A percentile compares a stretch with the other conserved stretches of the same genome.
Evolutionary conservation across 768 basidiomycete species (phyloP).

Genomic region (Rhizopogon vesiculosus): DNA sequence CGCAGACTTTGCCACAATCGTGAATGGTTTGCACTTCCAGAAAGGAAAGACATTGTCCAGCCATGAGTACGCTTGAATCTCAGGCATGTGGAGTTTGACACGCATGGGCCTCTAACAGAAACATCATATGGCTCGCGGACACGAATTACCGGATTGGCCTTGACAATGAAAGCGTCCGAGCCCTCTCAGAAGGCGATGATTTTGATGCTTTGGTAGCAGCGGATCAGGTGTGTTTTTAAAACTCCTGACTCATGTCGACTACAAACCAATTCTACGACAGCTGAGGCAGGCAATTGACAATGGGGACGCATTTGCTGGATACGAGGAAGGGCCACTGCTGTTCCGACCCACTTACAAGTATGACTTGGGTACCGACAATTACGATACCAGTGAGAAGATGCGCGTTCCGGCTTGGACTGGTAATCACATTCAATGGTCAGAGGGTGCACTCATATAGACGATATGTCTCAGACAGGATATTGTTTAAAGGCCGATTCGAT

Average conservation of each 20-base stretch:
- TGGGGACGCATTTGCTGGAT: conserved; percentile 74
- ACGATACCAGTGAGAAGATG: conserved; percentile 95
- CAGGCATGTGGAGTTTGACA: background rate
- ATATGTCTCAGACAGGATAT: conserved; percentile 68
- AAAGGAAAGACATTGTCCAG: conserved; percentile 84
- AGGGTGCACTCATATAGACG: conserved; percentile 7
- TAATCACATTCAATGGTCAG: conserved; percentile 26
- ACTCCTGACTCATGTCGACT: background rate
- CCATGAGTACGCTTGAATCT: conserved; percentile 68
- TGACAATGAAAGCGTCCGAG: conserved; percentile 74
- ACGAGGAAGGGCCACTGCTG: conserved; percentile 84
- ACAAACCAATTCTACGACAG: conserved; percentile 32
- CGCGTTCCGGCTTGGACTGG: conserved; percentile 98
- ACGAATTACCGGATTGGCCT: conserved; percentile 93
- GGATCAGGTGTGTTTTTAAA: conserved; percentile 69
- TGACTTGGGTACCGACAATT: conserved; percentile 73
- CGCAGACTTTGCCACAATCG: conserved; percentile 87
- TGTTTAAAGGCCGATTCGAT: conserved; percentile 79
- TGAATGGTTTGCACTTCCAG: conserved; percentile 77
- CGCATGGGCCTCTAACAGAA: conserved; percentile 42
- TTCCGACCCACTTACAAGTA: conserved; percentile 97
- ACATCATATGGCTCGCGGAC: conserved; percentile 92
- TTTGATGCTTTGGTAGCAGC: conserved; percentile 71
- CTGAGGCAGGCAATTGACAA: conserved; percentile 67
- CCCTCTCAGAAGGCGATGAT: conserved; percentile 58